Evolutionary conservation across 2,329 filamentous ascomycete species (phyloP).

Genomic region (Trichoderma atrobrunneum): DNA sequence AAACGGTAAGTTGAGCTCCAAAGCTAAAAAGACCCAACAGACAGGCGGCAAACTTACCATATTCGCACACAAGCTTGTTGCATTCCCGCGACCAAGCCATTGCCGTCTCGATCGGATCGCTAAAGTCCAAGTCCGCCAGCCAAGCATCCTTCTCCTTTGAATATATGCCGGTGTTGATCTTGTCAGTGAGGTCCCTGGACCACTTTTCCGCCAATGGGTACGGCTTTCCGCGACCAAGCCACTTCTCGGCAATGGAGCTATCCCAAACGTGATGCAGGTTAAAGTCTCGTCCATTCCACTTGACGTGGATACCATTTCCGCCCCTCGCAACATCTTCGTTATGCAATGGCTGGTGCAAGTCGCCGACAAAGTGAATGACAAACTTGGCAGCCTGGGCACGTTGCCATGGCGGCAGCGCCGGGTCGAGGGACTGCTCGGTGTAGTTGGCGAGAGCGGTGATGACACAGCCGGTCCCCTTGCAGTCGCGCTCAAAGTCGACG

Average conservation of each 20-base stretch:
- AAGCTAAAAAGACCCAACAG: not conserved
- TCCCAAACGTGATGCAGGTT: slow-evolving; percentile 77
- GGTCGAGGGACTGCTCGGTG: slow-evolving; percentile 53
- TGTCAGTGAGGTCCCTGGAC: slow-evolving; percentile 53
- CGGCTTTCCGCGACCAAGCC: slow-evolving; percentile 53
- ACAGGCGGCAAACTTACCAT: slow-evolving; percentile 45
- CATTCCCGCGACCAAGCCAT: slow-evolving; percentile 63
- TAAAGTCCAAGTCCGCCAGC: slow-evolving; percentile 56
- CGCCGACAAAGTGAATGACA: slow-evolving; percentile 65
- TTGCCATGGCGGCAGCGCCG: slow-evolving; percentile 42
- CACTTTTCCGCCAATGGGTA: slow-evolving; percentile 53
- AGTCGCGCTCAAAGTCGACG: slow-evolving; percentile 59
- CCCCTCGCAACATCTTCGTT: slow-evolving; percentile 62
- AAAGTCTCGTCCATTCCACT: slow-evolving; percentile 53
- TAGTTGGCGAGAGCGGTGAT: slow-evolving; percentile 60
- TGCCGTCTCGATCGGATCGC: slow-evolving; percentile 53
- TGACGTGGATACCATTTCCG: slow-evolving; percentile 66
- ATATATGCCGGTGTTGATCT: slow-evolving; percentile 58
- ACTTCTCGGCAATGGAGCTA: slow-evolving; percentile 63
- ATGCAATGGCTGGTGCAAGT: slow-evolving; percentile 68
- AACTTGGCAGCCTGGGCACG: slow-evolving; percentile 63
- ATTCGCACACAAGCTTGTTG: slow-evolving; percentile 60
- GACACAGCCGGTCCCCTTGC: slow-evolving; percentile 60
- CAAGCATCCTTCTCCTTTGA: slow-evolving; percentile 48
- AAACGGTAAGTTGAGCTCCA: not conserved